Base-by-base conservation (phyloP, 352 stramenopile genomes). In the Pythium utonaiense region DNA sequence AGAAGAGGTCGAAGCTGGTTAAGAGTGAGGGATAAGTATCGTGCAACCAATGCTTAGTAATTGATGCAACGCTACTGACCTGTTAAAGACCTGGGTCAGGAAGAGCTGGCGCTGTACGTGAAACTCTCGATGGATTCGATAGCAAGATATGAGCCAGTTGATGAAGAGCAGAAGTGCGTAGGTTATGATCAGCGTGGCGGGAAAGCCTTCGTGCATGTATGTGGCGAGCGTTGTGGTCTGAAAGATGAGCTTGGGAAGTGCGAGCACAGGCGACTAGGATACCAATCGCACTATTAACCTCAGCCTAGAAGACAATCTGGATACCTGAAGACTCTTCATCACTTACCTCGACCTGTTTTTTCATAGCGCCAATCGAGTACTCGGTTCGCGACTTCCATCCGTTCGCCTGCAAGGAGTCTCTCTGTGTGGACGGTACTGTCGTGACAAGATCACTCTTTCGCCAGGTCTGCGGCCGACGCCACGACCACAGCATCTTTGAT, bases 1-100 rank as follows among this genome's bases (percentile, higher is more conserved):
- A 88, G 45, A 88, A 85, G 41, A 88, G 38, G n/a, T 88, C 74
- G 27, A 84, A 87, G 16, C 70, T 83, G 54, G 21, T 34, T 9
- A 50, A n/a, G 22, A 33, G 28, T 10, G 31, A 24, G 22, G 42
- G 16, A 12, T 14, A 1, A n/a, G 4, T n/a, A n/a, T n/a, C 8
- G 5, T 54, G 31, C 16, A 54, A 45, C n/a, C n/a, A n/a, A n/a
- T 33, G 28, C 28, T 33, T 64, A 67, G 3, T 27, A 10, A 33
- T 33, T 40, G 13, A 0, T 14, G 27, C 10, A 7, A 17, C 9
- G 9, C 22, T 6, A 53, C 34, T 24, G n/a, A 64, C 62, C 55
- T 61, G 55, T 64, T 60, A 25, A 69, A 69, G 7, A 69, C 27
- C 1, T 54, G 55, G 6, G 31, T 24, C 6, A 59, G n/a, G 14